Percentiles rank a stretch among this genome's conserved stretches.
Conservation (phyloP, 2,329 filamentous ascomycete genomes). For the Hyphodiscus sp. region DNA sequence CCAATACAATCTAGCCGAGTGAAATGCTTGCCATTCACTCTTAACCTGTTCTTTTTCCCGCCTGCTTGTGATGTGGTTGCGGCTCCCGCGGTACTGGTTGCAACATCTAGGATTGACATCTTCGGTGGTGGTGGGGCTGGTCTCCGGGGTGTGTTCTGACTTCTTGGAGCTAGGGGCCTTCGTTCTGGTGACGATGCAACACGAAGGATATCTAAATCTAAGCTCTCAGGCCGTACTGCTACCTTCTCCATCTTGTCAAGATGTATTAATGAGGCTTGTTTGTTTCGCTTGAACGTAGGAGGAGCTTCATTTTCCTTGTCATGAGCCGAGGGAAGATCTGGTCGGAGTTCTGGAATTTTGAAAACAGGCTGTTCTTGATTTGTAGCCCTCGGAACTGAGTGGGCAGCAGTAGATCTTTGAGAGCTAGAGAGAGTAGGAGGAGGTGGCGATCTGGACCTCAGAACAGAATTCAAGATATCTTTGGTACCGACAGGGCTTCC, state of each 20-base stretch:
- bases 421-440: constrained; percentile 22
- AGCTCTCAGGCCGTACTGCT: constrained; percentile 43
- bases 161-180: constrained; percentile 47
- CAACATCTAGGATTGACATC: constrained; percentile 92
- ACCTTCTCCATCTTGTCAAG: constrained; percentile 39
- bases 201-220: constrained; percentile 34
- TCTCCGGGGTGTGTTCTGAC: constrained; percentile 66
- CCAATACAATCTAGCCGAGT: constrained; percentile 87
- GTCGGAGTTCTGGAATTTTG: constrained; percentile 48
- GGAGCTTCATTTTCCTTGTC: constrained; percentile 84
- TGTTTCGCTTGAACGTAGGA: constrained; percentile 54
- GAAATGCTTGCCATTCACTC: constrained; percentile 86
- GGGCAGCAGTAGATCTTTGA: constrained; percentile 27
- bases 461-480: constrained; percentile 24
- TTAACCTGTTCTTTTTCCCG: constrained; percentile 73
- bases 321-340: constrained; percentile 53
- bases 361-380: constrained; percentile 47
- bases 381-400: constrained; percentile 34
- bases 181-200: constrained; percentile 46
- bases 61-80: constrained; percentile 62
- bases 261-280: constrained; percentile 22
- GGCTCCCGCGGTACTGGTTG: constrained; percentile 76
- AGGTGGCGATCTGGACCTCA: constrained; percentile 27
- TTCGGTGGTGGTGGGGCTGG: constrained; percentile 81
- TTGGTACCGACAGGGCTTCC: constrained; percentile 50